Evolutionary conservation across 2,329 filamentous ascomycete genomes (phyloP).

Genomic region (Fusarium sublunatum): DNA sequence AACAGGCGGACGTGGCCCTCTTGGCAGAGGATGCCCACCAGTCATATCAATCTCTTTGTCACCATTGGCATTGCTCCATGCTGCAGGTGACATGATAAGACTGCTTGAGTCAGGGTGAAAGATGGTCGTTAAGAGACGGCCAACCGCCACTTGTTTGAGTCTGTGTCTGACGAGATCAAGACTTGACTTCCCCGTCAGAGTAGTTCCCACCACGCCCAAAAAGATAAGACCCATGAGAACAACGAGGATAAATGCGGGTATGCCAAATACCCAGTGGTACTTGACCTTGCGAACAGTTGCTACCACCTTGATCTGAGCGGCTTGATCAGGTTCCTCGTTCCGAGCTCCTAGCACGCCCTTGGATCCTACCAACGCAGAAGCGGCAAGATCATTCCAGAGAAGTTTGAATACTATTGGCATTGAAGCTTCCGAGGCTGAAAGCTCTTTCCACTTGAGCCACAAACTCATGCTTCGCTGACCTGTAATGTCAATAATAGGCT

Average conservation of each 20-base stretch:
- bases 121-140: constrained; percentile 31
- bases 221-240: constrained; percentile 18
- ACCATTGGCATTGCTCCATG: constrained; percentile 30
- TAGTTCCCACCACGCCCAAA: constrained; percentile 10
- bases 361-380: constrained; percentile 38
- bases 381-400: constrained; percentile 36
- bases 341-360: constrained; percentile 35
- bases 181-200: constrained; percentile 22
- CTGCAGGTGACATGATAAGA: constrained; percentile 23
- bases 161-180: constrained; percentile 22
- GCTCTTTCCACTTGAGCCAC: constrained; percentile 32
- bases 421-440: constrained; percentile 23
- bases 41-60: constrained; percentile 19
- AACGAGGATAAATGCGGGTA: constrained; percentile 33
- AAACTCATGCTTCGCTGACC: constrained; percentile 29
- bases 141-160: constrained; percentile 34
- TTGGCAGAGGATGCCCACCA: constrained; percentile 4
- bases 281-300: constrained; percentile 36
- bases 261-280: constrained; percentile 36
- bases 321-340: constrained; percentile 28
- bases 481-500: constrained; percentile 16
- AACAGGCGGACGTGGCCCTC: constrained; percentile 1
- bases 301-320: constrained; percentile 13
- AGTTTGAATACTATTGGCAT: constrained; percentile 23
- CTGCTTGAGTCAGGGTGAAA: constrained; percentile 31